Conservation (phyloP, 2,329 filamentous ascomycete species). For the Beauveria bassiana region DNA sequence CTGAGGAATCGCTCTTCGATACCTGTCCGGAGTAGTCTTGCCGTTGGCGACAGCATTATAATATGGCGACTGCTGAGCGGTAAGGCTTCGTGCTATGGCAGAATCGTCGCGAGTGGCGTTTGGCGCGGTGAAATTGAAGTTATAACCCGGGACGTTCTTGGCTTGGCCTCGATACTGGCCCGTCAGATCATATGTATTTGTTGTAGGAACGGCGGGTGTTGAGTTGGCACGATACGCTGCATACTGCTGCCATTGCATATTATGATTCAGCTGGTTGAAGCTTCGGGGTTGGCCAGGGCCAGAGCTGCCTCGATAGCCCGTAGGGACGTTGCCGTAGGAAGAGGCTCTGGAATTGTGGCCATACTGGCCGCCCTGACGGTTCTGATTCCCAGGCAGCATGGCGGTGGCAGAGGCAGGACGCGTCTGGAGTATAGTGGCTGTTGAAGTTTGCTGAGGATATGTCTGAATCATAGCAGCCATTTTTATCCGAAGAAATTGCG, state of each 20-base stretch:
- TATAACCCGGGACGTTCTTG: constrained; percentile 33
- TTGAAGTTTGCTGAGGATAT: constrained; percentile 66
- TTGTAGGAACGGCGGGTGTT: constrained; percentile 34
- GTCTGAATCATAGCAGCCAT: constrained; percentile 85
- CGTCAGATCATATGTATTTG: constrained; percentile 19
- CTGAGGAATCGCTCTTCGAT: constrained; percentile 57
- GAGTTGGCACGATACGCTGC: constrained; percentile 41
- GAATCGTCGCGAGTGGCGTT: constrained; percentile 47
- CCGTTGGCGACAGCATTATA: constrained; percentile 33
- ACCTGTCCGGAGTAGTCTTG: constrained; percentile 64
- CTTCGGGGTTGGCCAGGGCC: constrained; percentile 67
- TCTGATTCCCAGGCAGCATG: constrained; percentile 43
- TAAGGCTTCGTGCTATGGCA: constrained; percentile 35
- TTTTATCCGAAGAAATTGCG: constrained; percentile 24
- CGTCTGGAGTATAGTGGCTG: constrained; percentile 68
- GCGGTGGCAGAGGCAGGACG: constrained; percentile 49
- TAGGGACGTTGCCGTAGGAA: constrained; percentile 26
- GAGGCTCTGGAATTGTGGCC: constrained; percentile 18
- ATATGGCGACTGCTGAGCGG: constrained; percentile 35
- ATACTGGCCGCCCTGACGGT: constrained; percentile 45
- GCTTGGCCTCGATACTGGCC: constrained; percentile 22
- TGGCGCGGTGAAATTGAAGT: constrained; percentile 26
- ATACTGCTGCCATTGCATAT: constrained; percentile 43
- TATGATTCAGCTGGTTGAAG: constrained; percentile 58
- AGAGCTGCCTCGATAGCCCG: constrained; percentile 47